Base-by-base conservation (phyloP, 352 stramenopile genomes). In the Pythium guiyangense region DNA sequence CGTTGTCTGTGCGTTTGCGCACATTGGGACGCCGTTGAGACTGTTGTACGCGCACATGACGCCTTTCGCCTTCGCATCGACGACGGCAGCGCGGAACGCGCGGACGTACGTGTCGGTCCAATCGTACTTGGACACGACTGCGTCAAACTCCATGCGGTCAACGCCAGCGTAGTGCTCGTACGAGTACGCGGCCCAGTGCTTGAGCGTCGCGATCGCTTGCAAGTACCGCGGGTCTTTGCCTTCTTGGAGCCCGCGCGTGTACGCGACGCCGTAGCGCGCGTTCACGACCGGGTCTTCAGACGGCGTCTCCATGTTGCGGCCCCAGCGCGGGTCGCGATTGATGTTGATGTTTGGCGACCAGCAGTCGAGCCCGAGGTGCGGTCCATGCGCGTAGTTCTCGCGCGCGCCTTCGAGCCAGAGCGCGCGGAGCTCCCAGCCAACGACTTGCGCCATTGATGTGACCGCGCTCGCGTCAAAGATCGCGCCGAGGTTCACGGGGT, bases 31-130 rank as follows among this genome's bases (percentile, higher is more conserved):
- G 18, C 93, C 92, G 63, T 98, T 98, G 4, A 98, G 64, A 40
- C 83, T 85, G 63, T 99, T 98, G 79, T 99, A 99, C 44, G 84
- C 95, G 73, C 96, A 99, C 96, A 99, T 98, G 62, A 98, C 57
- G 6, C 86, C 78, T 22, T 82, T 91, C 11, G 82, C 91, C 5
- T 84, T 71, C 4, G 67, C 91, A 4, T 96, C 74, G 46, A 71
- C 74, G 4, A 98, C 74, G 25, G 90, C 92, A 26, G 83, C 71
- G 26, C 79, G 74, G 57, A 98, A 96, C 2, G 82, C 77, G 26
- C 79, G 84, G 10, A 97, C 71, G 66, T 97, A 98, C 49, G 94
- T 98, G 58, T 98, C 89, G 20, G 82, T 74, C 52, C 97, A 93
- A 66, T 98, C 95, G 53, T 95, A 92, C 44, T 77, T 71, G 5